A percentile compares a stretch with the other conserved stretches of the same genome.
Conservation (phyloP, 1,139 yeast species). For the Candida pseudoviswanathii region DNA sequence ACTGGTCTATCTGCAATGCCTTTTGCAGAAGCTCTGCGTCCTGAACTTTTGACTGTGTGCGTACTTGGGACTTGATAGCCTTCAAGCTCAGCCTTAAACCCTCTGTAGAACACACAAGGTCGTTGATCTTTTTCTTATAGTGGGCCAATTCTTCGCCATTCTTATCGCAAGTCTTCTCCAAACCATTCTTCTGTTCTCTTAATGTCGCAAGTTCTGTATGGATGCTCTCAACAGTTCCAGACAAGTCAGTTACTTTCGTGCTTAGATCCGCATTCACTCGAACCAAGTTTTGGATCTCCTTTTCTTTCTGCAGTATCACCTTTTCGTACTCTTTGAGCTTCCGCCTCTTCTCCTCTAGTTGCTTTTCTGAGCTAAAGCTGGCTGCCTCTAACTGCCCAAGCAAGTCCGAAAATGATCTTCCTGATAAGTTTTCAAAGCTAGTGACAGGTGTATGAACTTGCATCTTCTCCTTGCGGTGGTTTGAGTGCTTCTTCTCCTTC, state of each 20-base stretch:
- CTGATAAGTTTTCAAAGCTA: neutral
- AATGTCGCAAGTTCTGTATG: neutral
- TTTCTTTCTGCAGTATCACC: neutral
- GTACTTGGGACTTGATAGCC: slow-evolving; percentile 4
- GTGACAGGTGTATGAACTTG: neutral
- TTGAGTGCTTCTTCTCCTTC: neutral
- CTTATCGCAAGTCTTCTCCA: neutral
- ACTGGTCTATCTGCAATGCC: slow-evolving; percentile 10
- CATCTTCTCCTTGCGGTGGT: neutral
- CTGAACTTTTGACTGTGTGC: slow-evolving; percentile 7
- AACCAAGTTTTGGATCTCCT: neutral
- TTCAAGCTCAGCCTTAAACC: neutral
- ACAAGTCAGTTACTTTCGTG: neutral
- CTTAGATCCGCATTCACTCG: neutral
- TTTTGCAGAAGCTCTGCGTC: slow-evolving; percentile 7
- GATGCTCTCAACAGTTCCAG: neutral
- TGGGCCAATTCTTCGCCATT: neutral
- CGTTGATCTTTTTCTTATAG: neutral
- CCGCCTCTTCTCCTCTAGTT: neutral
- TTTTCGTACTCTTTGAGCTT: neutral
- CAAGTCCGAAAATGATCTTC: slow-evolving; percentile 1
- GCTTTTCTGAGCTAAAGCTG: neutral
- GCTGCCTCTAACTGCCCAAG: slow-evolving; percentile 2
- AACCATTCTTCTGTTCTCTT: neutral
- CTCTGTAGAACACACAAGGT: neutral